Evolutionary conservation across 257 asterid species (phyloP).

Genomic region (Pogostemon cablin): DNA sequence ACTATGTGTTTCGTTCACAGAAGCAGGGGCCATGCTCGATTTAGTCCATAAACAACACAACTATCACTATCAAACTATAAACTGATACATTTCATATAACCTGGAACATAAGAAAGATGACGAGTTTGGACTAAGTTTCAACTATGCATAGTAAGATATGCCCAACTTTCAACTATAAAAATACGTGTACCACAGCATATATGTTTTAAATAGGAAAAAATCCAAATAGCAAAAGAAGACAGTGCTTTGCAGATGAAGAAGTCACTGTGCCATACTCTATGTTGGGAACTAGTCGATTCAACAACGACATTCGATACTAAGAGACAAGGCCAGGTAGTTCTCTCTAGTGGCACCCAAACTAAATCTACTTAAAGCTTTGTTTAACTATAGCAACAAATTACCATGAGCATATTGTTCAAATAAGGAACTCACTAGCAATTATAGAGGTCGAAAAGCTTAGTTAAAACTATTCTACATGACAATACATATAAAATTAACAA

Average conservation of each 20-base stretch:
- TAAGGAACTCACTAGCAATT: background rate
- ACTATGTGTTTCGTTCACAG: conserved; percentile 43
- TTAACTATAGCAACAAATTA: background rate
- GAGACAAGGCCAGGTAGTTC: background rate
- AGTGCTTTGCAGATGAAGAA: background rate
- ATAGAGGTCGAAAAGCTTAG: background rate
- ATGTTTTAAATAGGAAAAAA: background rate
- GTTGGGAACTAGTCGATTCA: background rate
- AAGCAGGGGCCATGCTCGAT: conserved; percentile 47
- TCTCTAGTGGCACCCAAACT: background rate
- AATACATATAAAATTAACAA: background rate
- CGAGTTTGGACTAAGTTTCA: conserved; percentile 1
- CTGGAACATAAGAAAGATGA: conserved; percentile 28
- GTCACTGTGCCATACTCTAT: background rate
- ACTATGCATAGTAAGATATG: background rate
- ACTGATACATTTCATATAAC: conserved; percentile 15
- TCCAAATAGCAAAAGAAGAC: background rate
- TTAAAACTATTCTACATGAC: background rate
- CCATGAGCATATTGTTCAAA: background rate
- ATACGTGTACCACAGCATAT: background rate
- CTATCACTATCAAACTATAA: conserved; percentile 17
- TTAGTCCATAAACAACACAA: conserved; percentile 41
- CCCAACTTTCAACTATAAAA: background rate
- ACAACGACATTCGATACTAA: background rate
- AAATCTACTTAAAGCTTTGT: conserved; percentile 1